These are phyloP conservation scores for Lasiodiplodia hormozganensis DNA, from an alignment of 2,329 filamentous ascomycete species.

Conservation along the genomic window DNA sequence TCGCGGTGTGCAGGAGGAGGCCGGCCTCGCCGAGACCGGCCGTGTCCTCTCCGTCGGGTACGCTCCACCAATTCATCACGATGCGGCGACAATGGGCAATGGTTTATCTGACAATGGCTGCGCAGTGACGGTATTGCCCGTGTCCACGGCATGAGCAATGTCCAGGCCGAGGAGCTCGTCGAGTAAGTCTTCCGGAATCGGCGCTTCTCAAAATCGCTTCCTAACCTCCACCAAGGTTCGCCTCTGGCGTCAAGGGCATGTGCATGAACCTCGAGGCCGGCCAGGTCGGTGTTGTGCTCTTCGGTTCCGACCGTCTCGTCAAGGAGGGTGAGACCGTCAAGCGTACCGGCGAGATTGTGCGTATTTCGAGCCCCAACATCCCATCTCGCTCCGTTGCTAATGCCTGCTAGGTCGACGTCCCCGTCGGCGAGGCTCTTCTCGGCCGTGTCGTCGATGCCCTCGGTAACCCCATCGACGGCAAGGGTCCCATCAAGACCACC, in stretches of 20 bases:
- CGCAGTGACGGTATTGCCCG: slow-evolving; percentile 99
- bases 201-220: slow-evolving; percentile 30
- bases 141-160: slow-evolving; percentile 99
- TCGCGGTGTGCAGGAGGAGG: slow-evolving; percentile 96
- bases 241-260: slow-evolving; percentile 99
- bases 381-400: not conserved
- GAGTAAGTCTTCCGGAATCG: slow-evolving; percentile 72
- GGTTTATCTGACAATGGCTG: slow-evolving; percentile 42
- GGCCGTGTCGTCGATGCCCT: slow-evolving; percentile 98
- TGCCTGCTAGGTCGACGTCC: slow-evolving; percentile 81
- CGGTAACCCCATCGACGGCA: slow-evolving; percentile 99
- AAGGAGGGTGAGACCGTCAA: slow-evolving; percentile 99
- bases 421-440: slow-evolving; percentile 89
- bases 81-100: slow-evolving; percentile 29
- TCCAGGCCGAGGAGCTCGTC: slow-evolving; percentile 99
- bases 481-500: slow-evolving; percentile 92
- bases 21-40: slow-evolving; percentile 95
- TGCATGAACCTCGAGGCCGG: slow-evolving; percentile 99
- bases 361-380: slow-evolving; percentile 47
- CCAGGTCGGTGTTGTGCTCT: slow-evolving; percentile 99
- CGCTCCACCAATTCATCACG: slow-evolving; percentile 54
- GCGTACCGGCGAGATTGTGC: slow-evolving; percentile 98
- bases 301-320: slow-evolving; percentile 99
- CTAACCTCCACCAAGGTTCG: slow-evolving; percentile 71
- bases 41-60: slow-evolving; percentile 99